Evolutionary conservation across 169 alveolate species (phyloP), one percentile per base, ranked within the genome.

Genomic region (Cryptosporidium ryanae): DNA sequence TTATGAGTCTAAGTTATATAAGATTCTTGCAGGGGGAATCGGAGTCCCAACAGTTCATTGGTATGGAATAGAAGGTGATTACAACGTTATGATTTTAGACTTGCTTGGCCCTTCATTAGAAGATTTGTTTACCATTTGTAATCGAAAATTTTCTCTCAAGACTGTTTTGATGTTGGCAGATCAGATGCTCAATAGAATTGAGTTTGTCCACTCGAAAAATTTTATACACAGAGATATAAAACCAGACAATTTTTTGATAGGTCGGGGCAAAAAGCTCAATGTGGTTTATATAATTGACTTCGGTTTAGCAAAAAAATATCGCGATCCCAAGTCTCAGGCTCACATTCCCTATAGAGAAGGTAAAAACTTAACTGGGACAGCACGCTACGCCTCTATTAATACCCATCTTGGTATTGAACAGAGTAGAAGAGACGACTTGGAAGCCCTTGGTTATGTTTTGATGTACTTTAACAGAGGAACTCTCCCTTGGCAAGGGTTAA

Each of bases 341-440:
- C 99, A 98, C 92, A 98, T 98, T 64, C 98, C 98, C 25, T 98
- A 97, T 92, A 95, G 98, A 52, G 99, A 97, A 89, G 98, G 98
- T 44, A 96, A 97, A 90, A 96, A 97, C 82, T 96, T 98, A 48
- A 98, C 99, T 34, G 99, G 99, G 38, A 94, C 98, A 6, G 97
- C 96, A n/a, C 91, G 97, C 23, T 98, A 98, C 87, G 99, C 99
- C 13, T 94, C 98, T 31, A 95, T 98, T 46, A 97, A 97, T 91
- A 97, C 99, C 21, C 99, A 98, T 93, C 91, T 98, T 93, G 99
- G 99, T 29, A 97, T 98, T 59, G 99, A 97, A 84, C 98, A 98
- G 92, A 93, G 97, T 68, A 94, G 98, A 21, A 94, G 99, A 64
- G 99, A 98, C 90, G 99, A 98, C 91, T 92, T 98, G 71, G 99